phyloP scores from a whole-genome alignment of 106 monocot genomes.

The Xerophyta viscosa region DNA sequence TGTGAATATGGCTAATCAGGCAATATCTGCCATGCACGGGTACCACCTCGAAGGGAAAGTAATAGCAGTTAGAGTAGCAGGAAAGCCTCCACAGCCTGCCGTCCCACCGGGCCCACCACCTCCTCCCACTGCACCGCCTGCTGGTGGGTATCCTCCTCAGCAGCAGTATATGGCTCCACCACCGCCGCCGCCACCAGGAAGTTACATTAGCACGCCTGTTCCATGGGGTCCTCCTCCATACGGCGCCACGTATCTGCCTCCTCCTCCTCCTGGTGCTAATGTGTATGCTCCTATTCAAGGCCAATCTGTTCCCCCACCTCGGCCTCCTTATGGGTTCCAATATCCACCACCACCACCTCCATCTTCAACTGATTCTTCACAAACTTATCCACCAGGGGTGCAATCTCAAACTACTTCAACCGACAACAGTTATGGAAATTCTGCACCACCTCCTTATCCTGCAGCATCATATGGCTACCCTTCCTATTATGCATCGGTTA shows the following conservation, averaged over 20 bases:
- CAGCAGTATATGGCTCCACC: conserved; percentile 38
- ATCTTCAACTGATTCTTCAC: conserved; percentile 32
- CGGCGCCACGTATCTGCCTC: conserved; percentile 39
- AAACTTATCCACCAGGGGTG: conserved; percentile 33
- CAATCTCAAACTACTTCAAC: conserved; percentile 22
- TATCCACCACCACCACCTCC: conserved; percentile 24
- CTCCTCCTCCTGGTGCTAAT: conserved; percentile 41
- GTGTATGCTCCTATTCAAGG: conserved; percentile 15
- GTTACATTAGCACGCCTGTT: conserved; percentile 36
- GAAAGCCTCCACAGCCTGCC: conserved; percentile 75
- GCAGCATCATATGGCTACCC: conserved; percentile 27
- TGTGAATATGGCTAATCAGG: conserved; percentile 61
- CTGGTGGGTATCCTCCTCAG: conserved; percentile 58
- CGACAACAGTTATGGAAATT: conserved; percentile 18
- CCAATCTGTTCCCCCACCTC: conserved; percentile 18
- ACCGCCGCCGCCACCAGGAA: conserved; percentile 47
- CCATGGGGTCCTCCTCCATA: conserved; percentile 60
- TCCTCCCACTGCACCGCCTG: conserved; percentile 20
- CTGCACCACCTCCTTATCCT: conserved; percentile 28
- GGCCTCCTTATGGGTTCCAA: conserved; percentile 22
- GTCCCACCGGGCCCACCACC: conserved; percentile 62
- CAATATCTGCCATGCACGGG: conserved; percentile 77
- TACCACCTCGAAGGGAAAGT: conserved; percentile 73
- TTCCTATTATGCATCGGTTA: conserved; percentile 22
- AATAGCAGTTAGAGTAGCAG: conserved; percentile 87